phyloP scores from a whole-genome alignment of 2,329 filamentous ascomycete species.

The Mycosphaerelloides madeirae region DNA sequence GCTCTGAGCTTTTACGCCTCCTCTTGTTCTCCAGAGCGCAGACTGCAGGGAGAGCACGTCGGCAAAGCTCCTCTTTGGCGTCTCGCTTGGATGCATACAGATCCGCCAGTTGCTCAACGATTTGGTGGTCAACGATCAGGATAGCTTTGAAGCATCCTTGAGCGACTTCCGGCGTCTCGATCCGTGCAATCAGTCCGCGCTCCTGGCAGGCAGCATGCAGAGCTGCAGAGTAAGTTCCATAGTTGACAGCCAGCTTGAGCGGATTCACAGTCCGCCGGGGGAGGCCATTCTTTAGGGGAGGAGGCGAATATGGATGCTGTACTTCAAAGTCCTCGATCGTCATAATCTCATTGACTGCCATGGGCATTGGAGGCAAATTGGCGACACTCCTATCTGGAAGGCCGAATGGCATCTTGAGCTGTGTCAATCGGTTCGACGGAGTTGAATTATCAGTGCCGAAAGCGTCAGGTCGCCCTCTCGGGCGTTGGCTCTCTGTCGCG shows the following conservation, averaged over 20 bases:
- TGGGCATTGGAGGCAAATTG: not conserved
- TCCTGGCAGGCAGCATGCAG: conserved; percentile 19
- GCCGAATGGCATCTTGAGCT: not conserved
- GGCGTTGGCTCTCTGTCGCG: not conserved
- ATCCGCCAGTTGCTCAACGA: conserved; percentile 22
- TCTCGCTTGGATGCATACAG: conserved; percentile 39
- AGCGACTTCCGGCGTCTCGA: conserved; percentile 12
- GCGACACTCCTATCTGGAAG: not conserved
- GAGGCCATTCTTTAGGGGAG: conserved; percentile 7
- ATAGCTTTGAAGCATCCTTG: conserved; percentile 13
- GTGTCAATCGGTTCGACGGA: not conserved
- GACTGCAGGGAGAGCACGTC: conserved; percentile 30
- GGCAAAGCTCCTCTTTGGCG: conserved; percentile 39
- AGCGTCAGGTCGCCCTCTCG: not conserved
- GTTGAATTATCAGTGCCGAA: not conserved
- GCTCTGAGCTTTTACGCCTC: conserved; percentile 20
- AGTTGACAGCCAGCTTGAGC: conserved; percentile 5
- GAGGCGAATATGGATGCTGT: conserved; percentile 19
- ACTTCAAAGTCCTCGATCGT: conserved; percentile 19
- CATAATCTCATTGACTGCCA: conserved; percentile 9
- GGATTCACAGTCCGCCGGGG: conserved; percentile 2
- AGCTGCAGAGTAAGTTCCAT: conserved; percentile 6
- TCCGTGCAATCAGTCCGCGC: conserved; percentile 13
- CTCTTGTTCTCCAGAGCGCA: conserved; percentile 25
- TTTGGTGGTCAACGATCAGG: conserved; percentile 9